Evolutionary conservation across 1,284 basidiomycete species (phyloP).

Genomic region (Apiotrichum veenhuisii): DNA sequence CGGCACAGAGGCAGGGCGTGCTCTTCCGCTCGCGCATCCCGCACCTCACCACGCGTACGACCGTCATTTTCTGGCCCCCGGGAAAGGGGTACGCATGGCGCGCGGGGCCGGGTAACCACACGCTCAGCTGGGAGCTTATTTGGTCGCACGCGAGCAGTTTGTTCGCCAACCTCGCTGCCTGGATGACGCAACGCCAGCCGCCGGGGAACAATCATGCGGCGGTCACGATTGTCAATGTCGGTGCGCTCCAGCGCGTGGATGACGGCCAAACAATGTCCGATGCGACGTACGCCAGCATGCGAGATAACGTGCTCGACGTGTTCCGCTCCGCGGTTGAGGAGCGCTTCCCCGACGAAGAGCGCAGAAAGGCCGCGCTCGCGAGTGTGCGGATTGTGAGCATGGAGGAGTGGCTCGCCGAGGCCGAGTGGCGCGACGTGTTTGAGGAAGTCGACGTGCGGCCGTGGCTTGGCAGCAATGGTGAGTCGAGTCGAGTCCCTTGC

Average conservation of each 20-base stretch:
- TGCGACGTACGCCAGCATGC: not conserved
- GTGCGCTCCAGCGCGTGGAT: conserved; percentile 2
- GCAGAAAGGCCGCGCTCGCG: conserved; percentile 8
- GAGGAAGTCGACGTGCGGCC: conserved; percentile 4
- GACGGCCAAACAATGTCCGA: not conserved
- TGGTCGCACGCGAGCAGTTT: conserved; percentile 1
- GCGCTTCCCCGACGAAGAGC: not conserved
- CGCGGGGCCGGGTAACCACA: not conserved
- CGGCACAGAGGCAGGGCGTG: not conserved
- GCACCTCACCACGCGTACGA: not conserved
- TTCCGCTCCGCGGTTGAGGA: not conserved
- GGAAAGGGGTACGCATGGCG: not conserved
- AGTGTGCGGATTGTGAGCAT: conserved; percentile 3
- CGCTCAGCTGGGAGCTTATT: conserved; percentile 10
- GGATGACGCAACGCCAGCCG: not conserved
- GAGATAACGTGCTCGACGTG: not conserved
- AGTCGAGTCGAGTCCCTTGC: too few species aligned
- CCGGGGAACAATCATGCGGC: not conserved
- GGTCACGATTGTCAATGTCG: conserved; percentile 7
- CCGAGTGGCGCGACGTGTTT: conserved; percentile 6
- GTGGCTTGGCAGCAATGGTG: conserved; percentile 2
- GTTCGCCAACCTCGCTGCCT: not conserved
- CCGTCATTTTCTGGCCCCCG: conserved; percentile 6
- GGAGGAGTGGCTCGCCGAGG: conserved; percentile 15
- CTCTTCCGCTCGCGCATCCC: conserved; percentile 10